Percentiles rank a stretch among this genome's conserved stretches.
These are phyloP conservation scores for Colletotrichum abscissum DNA, from an alignment of 2,329 filamentous ascomycete species.

Conservation along the genomic window DNA sequence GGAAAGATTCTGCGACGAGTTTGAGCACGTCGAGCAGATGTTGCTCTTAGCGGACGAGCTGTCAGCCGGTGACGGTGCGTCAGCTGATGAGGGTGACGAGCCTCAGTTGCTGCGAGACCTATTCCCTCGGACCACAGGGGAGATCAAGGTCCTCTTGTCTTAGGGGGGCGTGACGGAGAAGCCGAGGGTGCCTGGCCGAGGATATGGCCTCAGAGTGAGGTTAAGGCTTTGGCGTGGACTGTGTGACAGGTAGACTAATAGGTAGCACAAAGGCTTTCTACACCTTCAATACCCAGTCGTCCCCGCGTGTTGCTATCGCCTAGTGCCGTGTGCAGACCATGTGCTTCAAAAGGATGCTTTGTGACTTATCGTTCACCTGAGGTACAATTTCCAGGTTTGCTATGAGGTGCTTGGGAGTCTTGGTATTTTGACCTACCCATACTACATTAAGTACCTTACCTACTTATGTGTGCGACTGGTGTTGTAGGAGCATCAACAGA, in stretches of 20 bases:
- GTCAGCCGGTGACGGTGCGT: conserved; percentile 41
- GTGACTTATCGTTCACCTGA: background rate
- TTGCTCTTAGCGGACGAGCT: conserved; percentile 56
- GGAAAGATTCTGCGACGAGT: conserved; percentile 85
- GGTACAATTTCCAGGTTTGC: background rate
- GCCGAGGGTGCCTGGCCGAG: background rate
- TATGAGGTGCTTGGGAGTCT: background rate
- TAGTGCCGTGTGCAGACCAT: background rate
- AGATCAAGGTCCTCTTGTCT: conserved; percentile 69
- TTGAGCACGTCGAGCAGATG: conserved; percentile 70
- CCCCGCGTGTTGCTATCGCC: background rate
- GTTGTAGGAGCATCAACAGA: background rate
- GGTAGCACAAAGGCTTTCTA: background rate
- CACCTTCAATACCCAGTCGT: background rate
- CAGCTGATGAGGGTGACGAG: conserved; percentile 41
- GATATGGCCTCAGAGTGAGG: background rate
- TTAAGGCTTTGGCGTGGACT: background rate
- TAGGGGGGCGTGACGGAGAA: conserved; percentile 41
- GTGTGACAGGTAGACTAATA: background rate
- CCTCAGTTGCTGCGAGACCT: conserved; percentile 51
- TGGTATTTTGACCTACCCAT: background rate
- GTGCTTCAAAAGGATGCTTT: background rate
- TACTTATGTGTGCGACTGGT: background rate
- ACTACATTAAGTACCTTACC: too few species aligned
- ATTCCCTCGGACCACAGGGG: conserved; percentile 69